Base-by-base conservation (phyloP, 768 basidiomycete species). In the Clitopilus hobsonii region DNA sequence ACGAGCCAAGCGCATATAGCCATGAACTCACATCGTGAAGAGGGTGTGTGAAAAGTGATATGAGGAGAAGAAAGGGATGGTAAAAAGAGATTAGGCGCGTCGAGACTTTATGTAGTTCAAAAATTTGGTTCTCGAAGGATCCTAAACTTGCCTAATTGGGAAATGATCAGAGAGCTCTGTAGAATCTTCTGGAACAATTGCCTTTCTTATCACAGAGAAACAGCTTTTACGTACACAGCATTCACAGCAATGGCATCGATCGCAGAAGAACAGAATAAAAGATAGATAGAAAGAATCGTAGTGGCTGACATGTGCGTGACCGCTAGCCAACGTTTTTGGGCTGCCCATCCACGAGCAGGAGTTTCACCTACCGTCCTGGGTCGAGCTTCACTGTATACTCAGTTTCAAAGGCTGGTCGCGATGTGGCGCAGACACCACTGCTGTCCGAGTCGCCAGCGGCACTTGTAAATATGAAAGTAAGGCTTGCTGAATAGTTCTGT, bases 121-220 rank as follows among this genome's bases (percentile, higher is more conserved):
- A 64, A 63, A 67, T 73, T 72, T 63, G 62, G 68, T 77, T 79
- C 75, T 74, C 72, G 76, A 78, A 79, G 68, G 69, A 76, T 76
- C 73, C 65, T 67, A 74, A 73, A 69, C 67, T 74, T 76, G 66
- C 75, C 74, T 71, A 72, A 72, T 58, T 54, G 74, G 75, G 49
- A 16, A 58, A 67, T 41, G 45, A 56, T 58, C 56, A 58, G 56
- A 61, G 63, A 67, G 55, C 50, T 54, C 54, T 60, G 63, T 71
- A 60, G 77, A 78, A 77, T 56, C 55, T 76, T 77, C 74, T 64
- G 64, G 77, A 77, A 78, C 60, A 56, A 60, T 61, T 62, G 29
- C 52, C 62, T 38, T 45, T 45, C 41, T 20, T 8, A 45, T 45
- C 41, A 20, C n/a, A n/a, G n/a, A n/a, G 4, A 2, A 45, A 45